phyloP scores from a whole-genome alignment of 2,329 filamentous ascomycete species.

The Capronia americana region DNA sequence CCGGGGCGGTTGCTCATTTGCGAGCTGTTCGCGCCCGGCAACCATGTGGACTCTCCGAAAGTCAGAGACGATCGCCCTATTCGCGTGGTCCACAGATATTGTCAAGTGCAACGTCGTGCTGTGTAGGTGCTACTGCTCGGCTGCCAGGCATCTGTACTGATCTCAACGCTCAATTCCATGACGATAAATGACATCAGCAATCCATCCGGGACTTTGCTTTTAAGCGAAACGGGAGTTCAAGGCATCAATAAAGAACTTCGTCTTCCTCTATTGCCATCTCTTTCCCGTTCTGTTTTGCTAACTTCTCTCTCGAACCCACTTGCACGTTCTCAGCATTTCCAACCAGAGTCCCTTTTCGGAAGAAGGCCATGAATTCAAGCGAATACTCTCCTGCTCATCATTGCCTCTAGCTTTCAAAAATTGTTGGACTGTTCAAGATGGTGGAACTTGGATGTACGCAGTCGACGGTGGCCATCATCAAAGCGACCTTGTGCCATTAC shows the following conservation, averaged over 20 bases:
- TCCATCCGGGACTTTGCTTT: neutral
- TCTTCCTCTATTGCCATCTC: neutral
- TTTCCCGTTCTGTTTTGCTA: neutral
- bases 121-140: neutral
- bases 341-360: too few relatives aligned
- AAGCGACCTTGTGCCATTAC: too few relatives aligned
- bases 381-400: too few relatives aligned
- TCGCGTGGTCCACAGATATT: neutral
- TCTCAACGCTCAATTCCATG: neutral
- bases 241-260: neutral
- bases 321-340: neutral
- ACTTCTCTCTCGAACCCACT: neutral
- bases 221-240: neutral
- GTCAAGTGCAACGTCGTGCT: neutral
- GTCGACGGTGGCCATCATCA: neutral
- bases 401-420: neutral
- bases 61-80: neutral
- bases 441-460: too few relatives aligned
- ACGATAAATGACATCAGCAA: constrained; percentile 2
- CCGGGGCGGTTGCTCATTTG: neutral
- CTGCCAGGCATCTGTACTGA: neutral
- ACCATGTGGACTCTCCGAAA: too few relatives aligned
- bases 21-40: neutral
- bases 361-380: neutral
- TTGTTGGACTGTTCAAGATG: neutral